Percentiles rank a stretch among this genome's conserved stretches.
Evolutionary conservation across 1,284 basidiomycete genomes (phyloP).

Genomic region (Cyathus pygmaeus): DNA sequence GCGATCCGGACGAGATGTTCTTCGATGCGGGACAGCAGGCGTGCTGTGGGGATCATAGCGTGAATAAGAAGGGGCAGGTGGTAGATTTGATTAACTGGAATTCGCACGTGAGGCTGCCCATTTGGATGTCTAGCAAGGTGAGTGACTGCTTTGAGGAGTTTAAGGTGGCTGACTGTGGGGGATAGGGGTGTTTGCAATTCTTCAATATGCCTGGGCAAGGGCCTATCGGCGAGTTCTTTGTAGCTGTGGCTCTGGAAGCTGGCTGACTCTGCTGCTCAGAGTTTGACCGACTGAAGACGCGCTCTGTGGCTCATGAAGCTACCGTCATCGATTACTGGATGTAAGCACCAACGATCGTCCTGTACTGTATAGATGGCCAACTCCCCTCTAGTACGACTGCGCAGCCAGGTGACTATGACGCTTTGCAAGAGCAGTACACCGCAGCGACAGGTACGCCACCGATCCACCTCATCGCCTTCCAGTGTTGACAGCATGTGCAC

Average conservation of each 20-base stretch:
- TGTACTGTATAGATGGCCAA: background rate
- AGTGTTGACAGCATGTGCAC: background rate
- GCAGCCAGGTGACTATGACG: constrained; percentile 48
- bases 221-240: constrained; percentile 35
- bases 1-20: constrained; percentile 48
- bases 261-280: constrained; percentile 28
- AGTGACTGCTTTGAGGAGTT: constrained; percentile 2
- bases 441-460: constrained; percentile 43
- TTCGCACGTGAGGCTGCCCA: constrained; percentile 51
- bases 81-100: constrained; percentile 54
- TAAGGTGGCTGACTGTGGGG: background rate
- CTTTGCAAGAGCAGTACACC: constrained; percentile 51
- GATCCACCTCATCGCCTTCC: background rate
- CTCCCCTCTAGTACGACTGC: constrained; percentile 45
- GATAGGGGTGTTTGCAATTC: constrained; percentile 50
- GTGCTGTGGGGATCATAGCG: constrained; percentile 52
- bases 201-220: constrained; percentile 55
- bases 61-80: constrained; percentile 55
- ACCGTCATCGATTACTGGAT: constrained; percentile 54
- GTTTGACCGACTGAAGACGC: constrained; percentile 46
- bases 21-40: constrained; percentile 53
- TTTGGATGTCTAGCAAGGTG: constrained; percentile 55
- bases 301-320: constrained; percentile 48
- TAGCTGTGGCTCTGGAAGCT: background rate
- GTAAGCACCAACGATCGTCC: constrained; percentile 22